These are phyloP conservation scores for Aspergillus spinulosporus DNA, from an alignment of 2,329 filamentous ascomycete species.

Conservation along the genomic window DNA sequence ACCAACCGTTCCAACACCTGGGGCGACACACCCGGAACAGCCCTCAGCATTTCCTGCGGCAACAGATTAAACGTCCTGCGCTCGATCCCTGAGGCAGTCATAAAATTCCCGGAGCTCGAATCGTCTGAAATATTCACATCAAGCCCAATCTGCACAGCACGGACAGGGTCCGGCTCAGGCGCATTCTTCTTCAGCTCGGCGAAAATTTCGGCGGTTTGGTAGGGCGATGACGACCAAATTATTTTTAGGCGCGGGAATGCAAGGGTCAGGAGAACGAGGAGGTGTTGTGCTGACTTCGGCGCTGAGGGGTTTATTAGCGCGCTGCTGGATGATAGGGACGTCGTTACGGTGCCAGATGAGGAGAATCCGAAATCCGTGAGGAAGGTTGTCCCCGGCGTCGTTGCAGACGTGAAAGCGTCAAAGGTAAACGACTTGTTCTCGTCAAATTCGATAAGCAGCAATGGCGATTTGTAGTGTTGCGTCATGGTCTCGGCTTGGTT, in stretches of 20 bases:
- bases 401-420: conserved; percentile 59
- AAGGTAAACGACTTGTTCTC: conserved; percentile 96
- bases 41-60: conserved; percentile 85
- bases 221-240: conserved; percentile 90
- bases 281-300: conserved; percentile 80
- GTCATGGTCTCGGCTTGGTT: conserved; percentile 93
- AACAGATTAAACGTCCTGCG: conserved; percentile 76
- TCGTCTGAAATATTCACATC: conserved; percentile 52
- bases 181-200: conserved; percentile 87
- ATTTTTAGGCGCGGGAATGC: conserved; percentile 87
- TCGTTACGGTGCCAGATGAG: conserved; percentile 43
- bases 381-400: conserved; percentile 43
- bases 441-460: conserved; percentile 97
- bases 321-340: conserved; percentile 58
- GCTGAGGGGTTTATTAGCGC: conserved; percentile 62
- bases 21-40: conserved; percentile 79
- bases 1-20: conserved; percentile 74
- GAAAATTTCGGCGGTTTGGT: conserved; percentile 97
- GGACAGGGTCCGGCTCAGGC: conserved; percentile 84
- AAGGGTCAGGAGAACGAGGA: conserved; percentile 87
- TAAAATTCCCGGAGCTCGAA: conserved; percentile 50
- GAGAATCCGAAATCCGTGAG: conserved; percentile 57
- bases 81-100: conserved; percentile 54
- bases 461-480: conserved; percentile 81
- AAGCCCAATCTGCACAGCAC: conserved; percentile 79